phyloP scores from a whole-genome alignment of 2,329 filamentous ascomycete species.

The Rhynchosporium agropyri region DNA sequence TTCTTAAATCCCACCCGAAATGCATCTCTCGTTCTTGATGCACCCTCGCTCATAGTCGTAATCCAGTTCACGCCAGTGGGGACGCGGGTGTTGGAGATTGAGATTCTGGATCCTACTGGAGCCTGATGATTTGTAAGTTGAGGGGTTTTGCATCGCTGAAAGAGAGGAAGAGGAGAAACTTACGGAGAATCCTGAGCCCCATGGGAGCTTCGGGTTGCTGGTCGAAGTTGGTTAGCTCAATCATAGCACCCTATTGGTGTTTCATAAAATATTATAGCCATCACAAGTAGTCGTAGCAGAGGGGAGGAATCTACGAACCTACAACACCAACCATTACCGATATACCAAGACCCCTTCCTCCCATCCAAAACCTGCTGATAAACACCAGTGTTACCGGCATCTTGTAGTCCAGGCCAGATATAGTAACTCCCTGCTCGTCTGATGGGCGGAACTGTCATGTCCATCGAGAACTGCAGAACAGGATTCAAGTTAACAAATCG shows the following conservation, averaged over 20 bases:
- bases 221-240: neutral
- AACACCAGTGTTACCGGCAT: constrained; percentile 46
- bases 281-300: neutral
- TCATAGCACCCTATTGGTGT: neutral
- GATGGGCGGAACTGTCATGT: constrained; percentile 27
- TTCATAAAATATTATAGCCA: neutral
- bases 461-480: constrained; percentile 26
- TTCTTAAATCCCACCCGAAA: constrained; percentile 46
- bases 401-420: constrained; percentile 48
- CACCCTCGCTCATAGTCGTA: constrained; percentile 42
- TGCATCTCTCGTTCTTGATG: constrained; percentile 39
- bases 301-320: constrained; percentile 16
- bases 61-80: constrained; percentile 43
- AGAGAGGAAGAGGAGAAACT: neutral
- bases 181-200: constrained; percentile 47
- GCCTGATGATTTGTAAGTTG: constrained; percentile 2
- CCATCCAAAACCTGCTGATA: constrained; percentile 49
- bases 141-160: neutral
- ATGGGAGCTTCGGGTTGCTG: constrained; percentile 44
- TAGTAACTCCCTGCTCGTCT: constrained; percentile 45
- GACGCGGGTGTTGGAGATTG: constrained; percentile 22
- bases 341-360: constrained; percentile 47
- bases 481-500: neutral
- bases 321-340: constrained; percentile 48
- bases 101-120: constrained; percentile 29